These are phyloP conservation scores for Trypanosoma caninum DNA, from an alignment of 208 protist genomes.

Conservation along the genomic window DNA sequence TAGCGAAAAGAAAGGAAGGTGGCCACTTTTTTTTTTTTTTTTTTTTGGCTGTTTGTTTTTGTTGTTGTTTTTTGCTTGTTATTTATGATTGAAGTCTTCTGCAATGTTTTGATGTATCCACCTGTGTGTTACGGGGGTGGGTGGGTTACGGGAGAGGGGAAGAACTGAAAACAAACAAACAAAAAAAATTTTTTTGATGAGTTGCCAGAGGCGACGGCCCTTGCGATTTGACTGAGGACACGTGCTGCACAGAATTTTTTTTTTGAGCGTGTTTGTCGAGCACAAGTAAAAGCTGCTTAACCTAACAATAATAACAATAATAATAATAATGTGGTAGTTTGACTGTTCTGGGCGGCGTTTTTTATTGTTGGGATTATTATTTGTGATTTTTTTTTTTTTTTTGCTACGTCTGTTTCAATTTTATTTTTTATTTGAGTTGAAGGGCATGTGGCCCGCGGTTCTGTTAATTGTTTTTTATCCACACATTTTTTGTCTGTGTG, in stretches of 20 bases:
- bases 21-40: conserved; percentile 4
- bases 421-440: conserved; percentile 2
- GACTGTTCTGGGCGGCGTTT: no score
- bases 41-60: conserved; percentile 2
- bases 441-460: conserved; percentile 11
- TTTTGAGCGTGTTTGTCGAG: no score
- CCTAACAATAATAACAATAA: no score
- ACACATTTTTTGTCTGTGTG: conserved; percentile 8
- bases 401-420: conserved; percentile 14
- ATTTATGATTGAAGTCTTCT: not conserved
- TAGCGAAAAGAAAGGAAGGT: no score
- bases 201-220: no score
- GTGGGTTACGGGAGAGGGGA: not conserved
- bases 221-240: no score
- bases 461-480: not conserved
- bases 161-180: not conserved
- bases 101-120: not conserved
- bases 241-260: no score
- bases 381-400: no score
- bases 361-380: no score
- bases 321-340: no score
- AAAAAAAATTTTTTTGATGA: no score
- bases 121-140: not conserved
- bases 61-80: conserved; percentile 2
- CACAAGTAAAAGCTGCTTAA: no score